These are phyloP conservation scores for Ophiocordyceps robertsii DNA, from an alignment of 2,329 filamentous ascomycete genomes.

Conservation along the genomic window DNA sequence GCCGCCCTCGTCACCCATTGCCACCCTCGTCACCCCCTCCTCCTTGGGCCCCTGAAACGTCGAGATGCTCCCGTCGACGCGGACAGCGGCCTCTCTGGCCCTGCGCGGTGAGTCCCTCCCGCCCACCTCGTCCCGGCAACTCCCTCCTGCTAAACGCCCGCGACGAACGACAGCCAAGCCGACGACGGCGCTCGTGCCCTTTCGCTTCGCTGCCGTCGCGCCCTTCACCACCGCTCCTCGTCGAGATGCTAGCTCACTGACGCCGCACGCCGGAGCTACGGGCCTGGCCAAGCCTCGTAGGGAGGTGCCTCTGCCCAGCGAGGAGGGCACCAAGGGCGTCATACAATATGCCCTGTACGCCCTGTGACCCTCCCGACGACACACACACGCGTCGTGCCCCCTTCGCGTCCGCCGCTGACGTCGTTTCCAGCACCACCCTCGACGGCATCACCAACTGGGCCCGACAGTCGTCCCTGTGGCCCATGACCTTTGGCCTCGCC, in stretches of 20 bases:
- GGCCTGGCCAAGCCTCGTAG: constrained; percentile 43
- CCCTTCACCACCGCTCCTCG: constrained; percentile 51
- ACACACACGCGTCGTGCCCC: not conserved
- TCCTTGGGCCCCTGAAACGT: not conserved
- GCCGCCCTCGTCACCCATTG: not conserved
- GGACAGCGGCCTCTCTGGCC: constrained; percentile 37
- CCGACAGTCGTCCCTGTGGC: constrained; percentile 74
- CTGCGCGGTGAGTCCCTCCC: constrained; percentile 28
- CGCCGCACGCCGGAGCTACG: constrained; percentile 38
- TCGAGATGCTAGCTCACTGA: constrained; percentile 45
- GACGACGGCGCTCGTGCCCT: constrained; percentile 45
- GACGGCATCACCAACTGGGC: constrained; percentile 76
- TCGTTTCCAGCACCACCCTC: constrained; percentile 49
- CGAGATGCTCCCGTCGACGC: constrained; percentile 34
- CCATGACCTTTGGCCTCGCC: constrained; percentile 77
- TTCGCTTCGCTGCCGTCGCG: constrained; percentile 41
- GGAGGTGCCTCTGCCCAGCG: constrained; percentile 65
- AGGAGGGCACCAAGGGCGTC: constrained; percentile 66
- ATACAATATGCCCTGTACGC: constrained; percentile 80
- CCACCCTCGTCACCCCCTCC: not conserved
- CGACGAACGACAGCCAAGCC: constrained; percentile 45
- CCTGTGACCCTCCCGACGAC: not conserved
- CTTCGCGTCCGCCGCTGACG: constrained; percentile 1
- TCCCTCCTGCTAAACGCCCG: not conserved
- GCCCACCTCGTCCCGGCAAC: constrained; percentile 1